Percentiles rank a stretch among this genome's conserved stretches.
Evolutionary conservation across 1,284 basidiomycete species (phyloP).

Genomic region (Pseudozyma sp.): DNA sequence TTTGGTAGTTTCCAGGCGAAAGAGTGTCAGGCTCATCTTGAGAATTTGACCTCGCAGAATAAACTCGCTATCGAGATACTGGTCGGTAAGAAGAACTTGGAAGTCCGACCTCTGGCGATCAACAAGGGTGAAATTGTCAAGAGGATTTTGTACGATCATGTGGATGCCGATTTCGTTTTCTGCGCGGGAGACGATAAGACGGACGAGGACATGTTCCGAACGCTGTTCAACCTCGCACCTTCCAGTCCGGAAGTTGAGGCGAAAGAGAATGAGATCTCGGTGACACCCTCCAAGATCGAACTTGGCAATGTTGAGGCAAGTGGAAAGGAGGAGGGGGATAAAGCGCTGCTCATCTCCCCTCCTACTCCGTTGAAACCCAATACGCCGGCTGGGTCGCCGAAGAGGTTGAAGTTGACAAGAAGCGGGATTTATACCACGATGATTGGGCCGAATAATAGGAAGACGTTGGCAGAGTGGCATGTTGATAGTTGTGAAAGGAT

Average conservation of each 20-base stretch:
- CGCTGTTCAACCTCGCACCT: slow-evolving; percentile 51
- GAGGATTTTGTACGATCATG: slow-evolving; percentile 88
- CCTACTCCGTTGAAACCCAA: slow-evolving; percentile 50
- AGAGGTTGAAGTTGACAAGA: slow-evolving; percentile 51
- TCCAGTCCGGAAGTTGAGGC: slow-evolving; percentile 30
- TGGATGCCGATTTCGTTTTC: slow-evolving; percentile 93
- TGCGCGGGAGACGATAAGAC: slow-evolving; percentile 99
- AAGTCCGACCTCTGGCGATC: slow-evolving; percentile 91
- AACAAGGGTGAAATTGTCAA: slow-evolving; percentile 99
- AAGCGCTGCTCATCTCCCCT: slow-evolving; percentile 46
- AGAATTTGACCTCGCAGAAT: slow-evolving; percentile 75
- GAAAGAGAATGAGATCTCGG: neutral
- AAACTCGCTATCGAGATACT: slow-evolving; percentile 69
- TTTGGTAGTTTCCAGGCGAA: slow-evolving; percentile 79
- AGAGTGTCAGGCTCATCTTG: slow-evolving; percentile 94
- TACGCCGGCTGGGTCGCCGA: slow-evolving; percentile 39
- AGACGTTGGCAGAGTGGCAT: slow-evolving; percentile 67
- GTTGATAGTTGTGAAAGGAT: slow-evolving; percentile 57
- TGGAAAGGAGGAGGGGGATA: slow-evolving; percentile 7
- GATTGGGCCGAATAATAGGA: slow-evolving; percentile 62
- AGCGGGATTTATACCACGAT: slow-evolving; percentile 62
- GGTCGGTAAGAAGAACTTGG: slow-evolving; percentile 94
- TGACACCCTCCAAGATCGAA: neutral
- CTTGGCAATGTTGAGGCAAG: neutral
- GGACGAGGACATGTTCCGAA: slow-evolving; percentile 69